These are phyloP conservation scores for Leccinum boreale DNA, from an alignment of 768 basidiomycete species.

Conservation along the genomic window DNA sequence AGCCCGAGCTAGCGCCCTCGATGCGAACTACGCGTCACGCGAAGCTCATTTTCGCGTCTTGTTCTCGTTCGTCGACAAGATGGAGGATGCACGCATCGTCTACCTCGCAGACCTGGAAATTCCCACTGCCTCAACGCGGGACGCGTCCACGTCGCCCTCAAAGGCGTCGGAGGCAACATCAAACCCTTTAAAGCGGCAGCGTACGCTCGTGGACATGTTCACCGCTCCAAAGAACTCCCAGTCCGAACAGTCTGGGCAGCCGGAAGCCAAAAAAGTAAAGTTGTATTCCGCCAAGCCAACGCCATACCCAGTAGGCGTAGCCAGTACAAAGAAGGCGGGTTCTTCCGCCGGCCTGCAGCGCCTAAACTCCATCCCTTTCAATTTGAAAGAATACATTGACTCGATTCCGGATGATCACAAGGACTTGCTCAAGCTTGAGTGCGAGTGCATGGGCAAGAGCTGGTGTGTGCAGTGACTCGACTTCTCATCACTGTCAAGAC, in stretches of 20 bases:
- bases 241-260: conserved; percentile 21
- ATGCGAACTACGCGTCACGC: conserved; percentile 9
- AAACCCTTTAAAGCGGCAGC: conserved; percentile 49
- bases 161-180: conserved; percentile 26
- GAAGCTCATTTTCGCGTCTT: conserved; percentile 10
- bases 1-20: not conserved
- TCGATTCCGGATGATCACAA: conserved; percentile 57
- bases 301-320: conserved; percentile 17
- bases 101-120: conserved; percentile 48
- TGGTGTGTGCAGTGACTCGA: conserved; percentile 41
- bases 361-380: conserved; percentile 70
- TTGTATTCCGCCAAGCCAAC: conserved; percentile 27
- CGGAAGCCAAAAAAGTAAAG: conserved; percentile 48
- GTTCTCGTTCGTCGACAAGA: conserved; percentile 9
- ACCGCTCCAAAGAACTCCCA: conserved; percentile 31
- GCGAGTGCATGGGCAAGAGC: conserved; percentile 68
- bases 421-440: conserved; percentile 61
- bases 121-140: conserved; percentile 8
- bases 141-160: conserved; percentile 10
- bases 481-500: not conserved
- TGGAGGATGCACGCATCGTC: conserved; percentile 31
- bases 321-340: conserved; percentile 4
- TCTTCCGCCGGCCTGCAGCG: conserved; percentile 26
- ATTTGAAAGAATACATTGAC: conserved; percentile 47
- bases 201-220: conserved; percentile 66